These are phyloP conservation scores for Podospora sp. DNA, from an alignment of 495 filamentous ascomycete genomes.

Conservation along the genomic window DNA sequence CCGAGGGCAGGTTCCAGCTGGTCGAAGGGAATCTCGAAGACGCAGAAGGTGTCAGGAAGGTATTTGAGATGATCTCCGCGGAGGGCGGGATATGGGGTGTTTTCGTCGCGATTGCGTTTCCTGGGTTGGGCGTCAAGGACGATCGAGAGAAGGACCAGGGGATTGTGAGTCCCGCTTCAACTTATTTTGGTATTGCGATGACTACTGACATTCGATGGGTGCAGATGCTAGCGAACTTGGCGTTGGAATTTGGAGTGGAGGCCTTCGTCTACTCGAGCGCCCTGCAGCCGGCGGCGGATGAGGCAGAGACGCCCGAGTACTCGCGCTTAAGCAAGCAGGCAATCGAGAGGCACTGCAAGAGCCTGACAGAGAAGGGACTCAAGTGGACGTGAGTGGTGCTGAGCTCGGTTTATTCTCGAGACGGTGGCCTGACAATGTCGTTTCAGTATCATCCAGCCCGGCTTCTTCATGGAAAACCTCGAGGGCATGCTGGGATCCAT, in stretches of 20 bases:
- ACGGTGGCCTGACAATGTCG: too few species aligned
- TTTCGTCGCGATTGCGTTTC: conserved; percentile 38
- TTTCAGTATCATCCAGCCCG: conserved; percentile 43
- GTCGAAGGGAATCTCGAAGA: conserved; percentile 42
- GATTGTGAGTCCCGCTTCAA: conserved; percentile 22
- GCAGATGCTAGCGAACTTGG: conserved; percentile 34
- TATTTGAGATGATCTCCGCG: conserved; percentile 28
- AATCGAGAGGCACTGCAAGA: conserved; percentile 33
- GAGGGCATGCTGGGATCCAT: conserved; percentile 33
- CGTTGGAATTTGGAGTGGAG: conserved; percentile 31
- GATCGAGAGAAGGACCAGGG: conserved; percentile 34
- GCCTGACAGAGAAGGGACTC: conserved; percentile 30
- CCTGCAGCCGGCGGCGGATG: conserved; percentile 24
- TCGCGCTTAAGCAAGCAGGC: conserved; percentile 30
- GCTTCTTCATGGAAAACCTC: conserved; percentile 49
- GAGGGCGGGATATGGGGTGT: conserved; percentile 37
- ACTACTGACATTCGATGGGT: background rate
- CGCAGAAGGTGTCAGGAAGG: conserved; percentile 25
- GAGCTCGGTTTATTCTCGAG: background rate
- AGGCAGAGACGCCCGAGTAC: conserved; percentile 22
- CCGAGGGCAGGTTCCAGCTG: conserved; percentile 26
- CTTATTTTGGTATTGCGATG: background rate
- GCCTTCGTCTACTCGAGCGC: conserved; percentile 37
- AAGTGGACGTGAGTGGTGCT: conserved; percentile 35
- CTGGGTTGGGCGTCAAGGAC: conserved; percentile 31